Evolutionary conservation across 768 basidiomycete genomes (phyloP).

Genomic region (Pulveroboletus sp.): DNA sequence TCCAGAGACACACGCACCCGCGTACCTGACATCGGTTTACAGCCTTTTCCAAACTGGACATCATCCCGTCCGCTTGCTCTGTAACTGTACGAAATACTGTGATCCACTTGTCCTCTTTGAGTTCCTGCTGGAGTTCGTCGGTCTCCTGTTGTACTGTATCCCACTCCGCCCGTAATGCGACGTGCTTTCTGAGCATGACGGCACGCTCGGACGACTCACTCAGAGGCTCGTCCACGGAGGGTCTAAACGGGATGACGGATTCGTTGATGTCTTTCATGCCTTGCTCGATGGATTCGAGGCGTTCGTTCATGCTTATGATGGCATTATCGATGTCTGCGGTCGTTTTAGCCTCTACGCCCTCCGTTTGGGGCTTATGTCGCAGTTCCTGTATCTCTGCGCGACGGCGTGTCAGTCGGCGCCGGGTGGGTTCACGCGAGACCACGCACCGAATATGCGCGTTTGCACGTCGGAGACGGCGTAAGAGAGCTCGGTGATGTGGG

Average conservation of each 20-base stretch:
- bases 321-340: conserved; percentile 78
- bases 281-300: conserved; percentile 65
- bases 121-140: conserved; percentile 79
- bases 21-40: conserved; percentile 84
- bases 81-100: conserved; percentile 91
- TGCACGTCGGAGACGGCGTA: conserved; percentile 87
- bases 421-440: not conserved
- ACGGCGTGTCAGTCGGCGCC: conserved; percentile 11
- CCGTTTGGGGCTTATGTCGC: conserved; percentile 77
- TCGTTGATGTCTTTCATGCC: conserved; percentile 70
- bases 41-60: conserved; percentile 92
- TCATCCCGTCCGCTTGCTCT: conserved; percentile 96
- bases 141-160: conserved; percentile 75
- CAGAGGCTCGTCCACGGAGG: conserved; percentile 43
- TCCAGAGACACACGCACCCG: not conserved
- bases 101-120: conserved; percentile 97
- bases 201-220: conserved; percentile 38
- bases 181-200: conserved; percentile 68
- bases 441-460: conserved; percentile 81
- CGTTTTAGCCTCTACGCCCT: conserved; percentile 47
- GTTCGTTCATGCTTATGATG: conserved; percentile 74
- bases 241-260: conserved; percentile 57
- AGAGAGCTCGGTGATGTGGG: conserved; percentile 82
- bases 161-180: conserved; percentile 74
- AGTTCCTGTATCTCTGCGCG: conserved; percentile 84